Base-by-base conservation (phyloP, 768 basidiomycete species). In the Sistotremastrum suecicum region DNA sequence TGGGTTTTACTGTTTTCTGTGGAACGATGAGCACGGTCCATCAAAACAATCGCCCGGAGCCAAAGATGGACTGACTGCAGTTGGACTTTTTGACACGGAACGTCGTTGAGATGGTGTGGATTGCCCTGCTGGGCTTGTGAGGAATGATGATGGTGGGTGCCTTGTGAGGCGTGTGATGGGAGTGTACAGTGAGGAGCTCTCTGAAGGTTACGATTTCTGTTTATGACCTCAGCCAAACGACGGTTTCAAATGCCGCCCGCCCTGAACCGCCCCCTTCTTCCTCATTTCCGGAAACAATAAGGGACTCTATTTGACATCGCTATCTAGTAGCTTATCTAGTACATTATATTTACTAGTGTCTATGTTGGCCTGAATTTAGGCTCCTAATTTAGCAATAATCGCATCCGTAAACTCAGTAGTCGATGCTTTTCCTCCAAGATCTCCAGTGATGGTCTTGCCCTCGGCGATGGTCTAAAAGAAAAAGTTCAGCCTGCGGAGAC, bases 91-190 rank as follows among this genome's bases (percentile, higher is more conserved):
- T 52, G 20, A 54, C 34, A 33, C 12, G 63, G 54, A 49, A 55
- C 45, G 58, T 54, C 53, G 39, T 48, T 43, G 52, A 46, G 50
- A 48, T 51, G 51, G 72, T 70, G 66, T 78, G 75, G 75, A 83
- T 78, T 85, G 83, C 84, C 84, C 82, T 83, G 84, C 72, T 68
- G 84, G 84, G 84, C 84, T 69, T 78, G 83, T 86, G 83, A 70
- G 78, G 65, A 58, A 59, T 66, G 61, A 69, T 69, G 68, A 67
- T 65, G 66, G 71, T 72, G 72, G 58, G 63, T 72, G 71, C 71
- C 71, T 72, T 55, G 67, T 54, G 57, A 69, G 70, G 70, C 70
- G 69, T 69, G 69, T 61, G 66, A 63, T 63, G n/a, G 12, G 55
- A 60, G 56, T 57, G 64, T 61, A 20, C 20, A 20, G 20, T 20